Evolutionary conservation across 805 yeast genomes (phyloP), one percentile per base, ranked within the genome.

Genomic region (Lipomyces yamadae): DNA sequence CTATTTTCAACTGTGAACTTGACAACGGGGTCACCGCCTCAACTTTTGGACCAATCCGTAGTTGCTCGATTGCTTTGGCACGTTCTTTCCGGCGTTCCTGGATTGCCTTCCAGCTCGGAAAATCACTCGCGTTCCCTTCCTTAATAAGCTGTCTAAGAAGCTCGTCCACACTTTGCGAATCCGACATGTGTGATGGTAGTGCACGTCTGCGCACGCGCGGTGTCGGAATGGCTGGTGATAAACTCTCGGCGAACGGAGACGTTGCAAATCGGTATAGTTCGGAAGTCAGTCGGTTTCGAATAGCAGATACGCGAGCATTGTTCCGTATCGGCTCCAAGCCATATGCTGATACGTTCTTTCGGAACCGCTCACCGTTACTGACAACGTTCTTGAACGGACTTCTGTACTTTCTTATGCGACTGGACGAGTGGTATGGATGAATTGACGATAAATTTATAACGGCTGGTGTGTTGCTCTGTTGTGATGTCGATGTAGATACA

Each of bases 1-100:
- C 82, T 42, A 75, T 70, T 0, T 70, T 65, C 7, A 77, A 61
- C 65, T 81, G 83, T 10, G 74, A 76, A 0, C 69, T 15, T 0
- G 69, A 58, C 15, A 84, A 72, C 8, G 81, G 78, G 34, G 66
- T 65, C 11, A 79, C 75, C 13, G 65, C 54, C 4, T 72, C 66
- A 39, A 73, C 76, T 3, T 77, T 72, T 2, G 64, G 64, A 4
- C 48, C 48, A 5, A 60, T 50, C 7, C 69, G 66, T 8, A 60
- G 60, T 18, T 65, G 66, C 37, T 61, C 63, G 45, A 72, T 69
- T 15, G 65, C 64, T 11, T 68, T 58, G 35, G 60, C 57, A 1
- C 74, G 66, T 60, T 60, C 70, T 45, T 61, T 60, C 32, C 74
- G 61, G 35, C 70, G 62, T 55, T 62, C 65, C 45, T 67, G 70